phyloP scores from a whole-genome alignment of 768 basidiomycete species.

The Lenzites betulinus region DNA sequence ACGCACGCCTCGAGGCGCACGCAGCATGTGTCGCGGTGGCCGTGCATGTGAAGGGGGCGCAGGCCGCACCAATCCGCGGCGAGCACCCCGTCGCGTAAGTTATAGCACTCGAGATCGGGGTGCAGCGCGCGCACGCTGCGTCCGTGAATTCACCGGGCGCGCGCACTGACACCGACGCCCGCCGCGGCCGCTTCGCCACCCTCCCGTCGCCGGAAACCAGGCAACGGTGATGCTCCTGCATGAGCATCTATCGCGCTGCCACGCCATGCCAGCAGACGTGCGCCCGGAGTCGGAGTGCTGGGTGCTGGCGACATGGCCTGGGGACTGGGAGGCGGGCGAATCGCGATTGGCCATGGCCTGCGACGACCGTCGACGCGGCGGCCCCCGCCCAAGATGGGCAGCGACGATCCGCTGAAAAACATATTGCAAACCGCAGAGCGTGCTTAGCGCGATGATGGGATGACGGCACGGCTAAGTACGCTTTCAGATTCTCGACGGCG shows the following conservation, averaged over 20 bases:
- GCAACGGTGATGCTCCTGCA: not conserved
- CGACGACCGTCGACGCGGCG: not conserved
- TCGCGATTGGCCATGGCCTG: not conserved
- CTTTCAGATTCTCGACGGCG: too few relatives aligned
- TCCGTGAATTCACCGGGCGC: too few relatives aligned
- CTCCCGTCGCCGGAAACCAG: not conserved
- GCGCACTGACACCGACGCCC: too few relatives aligned
- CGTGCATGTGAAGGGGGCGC: slow-evolving; percentile 3
- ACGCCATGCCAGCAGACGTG: not conserved
- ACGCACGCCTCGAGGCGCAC: slow-evolving; percentile 7
- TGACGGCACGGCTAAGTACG: too few relatives aligned
- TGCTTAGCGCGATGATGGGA: not conserved
- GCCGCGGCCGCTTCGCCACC: too few relatives aligned
- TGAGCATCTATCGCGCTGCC: not conserved
- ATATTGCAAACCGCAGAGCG: not conserved
- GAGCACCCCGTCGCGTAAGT: slow-evolving; percentile 9
- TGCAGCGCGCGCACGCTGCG: too few relatives aligned
- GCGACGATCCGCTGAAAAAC: not conserved
- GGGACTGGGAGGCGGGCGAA: not conserved
- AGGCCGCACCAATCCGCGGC: slow-evolving; percentile 5
- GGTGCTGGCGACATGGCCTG: not conserved
- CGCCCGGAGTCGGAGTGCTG: too few relatives aligned
- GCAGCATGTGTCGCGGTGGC: not conserved
- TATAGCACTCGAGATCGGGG: too few relatives aligned
- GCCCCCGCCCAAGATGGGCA: not conserved